Percentiles rank a stretch among this genome's conserved stretches.
These are phyloP conservation scores for Spiromastix sp. DNA, from an alignment of 2,329 filamentous ascomycete genomes.

Conservation along the genomic window DNA sequence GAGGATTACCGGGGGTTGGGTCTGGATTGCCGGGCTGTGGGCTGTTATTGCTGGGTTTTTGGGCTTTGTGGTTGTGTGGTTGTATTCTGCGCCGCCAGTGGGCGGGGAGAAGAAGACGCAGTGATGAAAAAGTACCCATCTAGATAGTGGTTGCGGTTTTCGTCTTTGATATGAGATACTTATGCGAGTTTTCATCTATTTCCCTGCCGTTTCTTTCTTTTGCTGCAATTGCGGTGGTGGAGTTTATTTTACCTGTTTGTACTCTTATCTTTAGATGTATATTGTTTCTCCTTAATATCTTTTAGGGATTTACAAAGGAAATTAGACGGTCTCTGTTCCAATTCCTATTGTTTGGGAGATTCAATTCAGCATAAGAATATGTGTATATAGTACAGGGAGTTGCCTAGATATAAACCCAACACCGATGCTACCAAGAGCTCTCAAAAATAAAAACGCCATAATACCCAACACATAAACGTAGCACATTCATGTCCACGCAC, in stretches of 20 bases:
- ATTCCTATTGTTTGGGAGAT: no score
- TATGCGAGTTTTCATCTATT: background rate
- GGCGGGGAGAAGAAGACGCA: constrained; percentile 8
- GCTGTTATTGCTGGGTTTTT: constrained; percentile 77
- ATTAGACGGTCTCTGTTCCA: no score
- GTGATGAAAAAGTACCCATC: constrained; percentile 3
- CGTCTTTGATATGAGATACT: constrained; percentile 2
- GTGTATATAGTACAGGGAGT: no score
- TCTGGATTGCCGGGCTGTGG: constrained; percentile 83
- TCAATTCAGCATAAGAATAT: no score
- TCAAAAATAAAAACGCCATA: background rate
- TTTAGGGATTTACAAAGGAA: no score
- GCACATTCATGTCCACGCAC: background rate
- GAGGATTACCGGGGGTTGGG: constrained; percentile 82
- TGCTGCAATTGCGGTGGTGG: no score
- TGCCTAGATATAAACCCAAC: constrained; percentile 5
- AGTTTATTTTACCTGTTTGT: background rate
- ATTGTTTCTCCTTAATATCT: no score
- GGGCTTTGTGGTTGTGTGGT: constrained; percentile 75
- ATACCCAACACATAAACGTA: background rate
- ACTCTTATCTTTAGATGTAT: background rate
- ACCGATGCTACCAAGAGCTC: background rate
- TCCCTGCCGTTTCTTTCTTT: background rate
- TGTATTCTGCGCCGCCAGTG: constrained; percentile 56
- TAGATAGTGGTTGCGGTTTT: background rate